These are phyloP conservation scores for Beauveria rudraprayagi DNA, from an alignment of 2,329 filamentous ascomycete genomes.

Conservation along the genomic window DNA sequence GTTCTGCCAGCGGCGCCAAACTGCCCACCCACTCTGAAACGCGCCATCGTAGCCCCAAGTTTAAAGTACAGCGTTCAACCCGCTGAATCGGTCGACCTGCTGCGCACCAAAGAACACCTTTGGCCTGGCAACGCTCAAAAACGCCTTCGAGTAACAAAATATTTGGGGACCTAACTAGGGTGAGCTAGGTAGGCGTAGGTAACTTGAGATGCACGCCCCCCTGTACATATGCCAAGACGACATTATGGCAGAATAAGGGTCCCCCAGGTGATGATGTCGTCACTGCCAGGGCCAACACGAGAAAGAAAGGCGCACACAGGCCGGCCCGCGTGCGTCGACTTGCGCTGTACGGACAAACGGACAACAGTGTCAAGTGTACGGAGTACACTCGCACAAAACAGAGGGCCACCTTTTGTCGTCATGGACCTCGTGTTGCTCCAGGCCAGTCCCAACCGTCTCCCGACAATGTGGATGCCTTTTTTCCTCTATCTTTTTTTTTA, in stretches of 20 bases:
- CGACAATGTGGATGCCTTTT: neutral
- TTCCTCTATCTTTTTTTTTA: neutral
- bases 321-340: neutral
- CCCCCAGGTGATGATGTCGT: neutral
- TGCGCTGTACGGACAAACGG: neutral
- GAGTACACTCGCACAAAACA: neutral
- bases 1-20: neutral
- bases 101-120: neutral
- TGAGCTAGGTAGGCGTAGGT: too few relatives aligned
- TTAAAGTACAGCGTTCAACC: too few relatives aligned
- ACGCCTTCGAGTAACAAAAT: neutral
- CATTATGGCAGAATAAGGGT: neutral
- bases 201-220: neutral
- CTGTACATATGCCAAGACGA: neutral
- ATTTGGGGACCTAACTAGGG: too few relatives aligned
- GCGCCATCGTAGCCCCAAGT: too few relatives aligned
- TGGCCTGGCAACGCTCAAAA: neutral
- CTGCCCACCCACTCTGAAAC: neutral
- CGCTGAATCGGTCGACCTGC: too few relatives aligned
- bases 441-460: neutral
- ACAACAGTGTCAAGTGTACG: too few relatives aligned
- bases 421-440: neutral
- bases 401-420: neutral
- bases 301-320: neutral
- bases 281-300: slow-evolving; percentile 1